These are phyloP conservation scores for Aspergillaceae sp. DNA, from an alignment of 2,329 filamentous ascomycete species.

Conservation along the genomic window DNA sequence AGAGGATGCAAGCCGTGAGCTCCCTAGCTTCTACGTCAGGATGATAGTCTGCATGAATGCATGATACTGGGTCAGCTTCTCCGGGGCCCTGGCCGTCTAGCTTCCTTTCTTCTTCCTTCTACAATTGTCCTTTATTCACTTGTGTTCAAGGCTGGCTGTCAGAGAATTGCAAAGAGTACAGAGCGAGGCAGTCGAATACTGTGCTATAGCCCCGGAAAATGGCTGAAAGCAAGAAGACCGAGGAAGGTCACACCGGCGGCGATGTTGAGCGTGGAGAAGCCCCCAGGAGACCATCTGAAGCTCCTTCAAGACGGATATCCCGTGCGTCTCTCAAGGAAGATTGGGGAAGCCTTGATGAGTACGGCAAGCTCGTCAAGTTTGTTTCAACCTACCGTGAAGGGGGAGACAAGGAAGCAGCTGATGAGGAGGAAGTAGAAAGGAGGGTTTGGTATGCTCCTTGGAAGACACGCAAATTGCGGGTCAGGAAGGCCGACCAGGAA, in stretches of 20 bases:
- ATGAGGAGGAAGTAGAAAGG: slow-evolving; percentile 38
- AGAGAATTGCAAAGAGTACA: neutral
- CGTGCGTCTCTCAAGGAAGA: slow-evolving; percentile 27
- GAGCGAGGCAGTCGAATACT: neutral
- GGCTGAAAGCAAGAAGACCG: neutral
- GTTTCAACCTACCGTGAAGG: slow-evolving; percentile 57
- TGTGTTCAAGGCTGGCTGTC: neutral
- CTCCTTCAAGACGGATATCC: slow-evolving; percentile 23
- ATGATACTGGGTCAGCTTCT: too few species aligned
- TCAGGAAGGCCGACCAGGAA: slow-evolving; percentile 16
- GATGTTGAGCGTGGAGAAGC: slow-evolving; percentile 11
- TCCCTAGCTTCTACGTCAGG: slow-evolving; percentile 24
- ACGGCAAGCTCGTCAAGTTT: slow-evolving; percentile 58
- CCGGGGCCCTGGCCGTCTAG: too few species aligned
- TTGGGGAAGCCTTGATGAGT: slow-evolving; percentile 46
- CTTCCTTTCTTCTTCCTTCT: neutral
- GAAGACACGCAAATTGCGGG: slow-evolving; percentile 27
- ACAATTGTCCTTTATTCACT: neutral
- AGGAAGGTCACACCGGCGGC: slow-evolving; percentile 9
- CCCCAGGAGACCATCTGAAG: slow-evolving; percentile 20
- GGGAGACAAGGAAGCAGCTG: slow-evolving; percentile 26
- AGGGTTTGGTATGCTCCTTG: slow-evolving; percentile 56
- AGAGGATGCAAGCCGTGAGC: slow-evolving; percentile 3
- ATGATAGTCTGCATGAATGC: slow-evolving; percentile 15
- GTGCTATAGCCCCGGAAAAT: neutral